Percentiles rank a stretch among this genome's conserved stretches.
Evolutionary conservation across 2,329 filamentous ascomycete genomes (phyloP).

Genomic region (Ophiostoma sp.): DNA sequence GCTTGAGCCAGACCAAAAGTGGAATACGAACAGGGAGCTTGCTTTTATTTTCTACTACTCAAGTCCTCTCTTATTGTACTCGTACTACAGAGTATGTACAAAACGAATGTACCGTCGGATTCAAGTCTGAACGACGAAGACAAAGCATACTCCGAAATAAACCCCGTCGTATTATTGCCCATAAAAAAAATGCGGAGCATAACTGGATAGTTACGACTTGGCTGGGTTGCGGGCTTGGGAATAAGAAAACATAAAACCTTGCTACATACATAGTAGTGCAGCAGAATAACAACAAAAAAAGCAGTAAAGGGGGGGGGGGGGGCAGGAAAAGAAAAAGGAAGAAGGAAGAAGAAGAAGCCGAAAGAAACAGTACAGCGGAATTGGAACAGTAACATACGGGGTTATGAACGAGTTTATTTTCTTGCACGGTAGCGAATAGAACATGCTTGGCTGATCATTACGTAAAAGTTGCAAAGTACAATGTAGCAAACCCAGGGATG

Average conservation of each 20-base stretch:
- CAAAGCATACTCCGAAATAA: background rate
- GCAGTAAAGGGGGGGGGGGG: too few relatives aligned
- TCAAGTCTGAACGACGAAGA: background rate
- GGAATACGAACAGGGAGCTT: background rate
- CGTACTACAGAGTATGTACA: background rate
- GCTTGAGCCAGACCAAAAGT: background rate
- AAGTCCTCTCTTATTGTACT: too few relatives aligned
- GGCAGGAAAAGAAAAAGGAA: background rate
- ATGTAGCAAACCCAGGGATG: background rate
- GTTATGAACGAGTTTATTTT: background rate
- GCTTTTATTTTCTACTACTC: too few relatives aligned
- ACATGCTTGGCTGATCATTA: background rate
- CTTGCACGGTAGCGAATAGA: background rate
- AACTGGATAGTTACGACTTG: background rate
- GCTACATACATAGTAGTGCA: background rate
- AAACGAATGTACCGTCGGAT: background rate
- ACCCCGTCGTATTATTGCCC: constrained; percentile 4
- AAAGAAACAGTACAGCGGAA: background rate
- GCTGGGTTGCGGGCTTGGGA: background rate
- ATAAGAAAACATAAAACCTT: background rate
- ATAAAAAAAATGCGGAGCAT: background rate
- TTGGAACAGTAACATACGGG: background rate
- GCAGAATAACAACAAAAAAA: background rate
- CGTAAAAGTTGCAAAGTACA: background rate
- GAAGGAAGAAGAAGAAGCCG: background rate